Evolutionary conservation across 2,329 filamentous ascomycete species (phyloP).

Genomic region (Fusarium armeniacum): DNA sequence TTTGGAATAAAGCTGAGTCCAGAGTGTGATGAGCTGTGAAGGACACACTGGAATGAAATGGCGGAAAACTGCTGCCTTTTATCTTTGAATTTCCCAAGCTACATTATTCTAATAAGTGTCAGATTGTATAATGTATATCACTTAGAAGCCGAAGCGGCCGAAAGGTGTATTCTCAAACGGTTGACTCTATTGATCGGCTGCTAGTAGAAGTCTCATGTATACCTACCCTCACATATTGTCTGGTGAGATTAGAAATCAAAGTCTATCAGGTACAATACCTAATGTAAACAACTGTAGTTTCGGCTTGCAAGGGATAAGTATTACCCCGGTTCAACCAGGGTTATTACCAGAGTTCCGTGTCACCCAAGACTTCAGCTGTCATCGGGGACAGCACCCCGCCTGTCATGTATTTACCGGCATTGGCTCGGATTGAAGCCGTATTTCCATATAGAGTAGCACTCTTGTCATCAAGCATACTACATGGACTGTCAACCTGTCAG

Average conservation of each 20-base stretch:
- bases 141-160: neutral
- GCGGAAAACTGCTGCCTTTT: neutral
- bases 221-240: neutral
- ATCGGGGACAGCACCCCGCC: neutral
- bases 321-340: neutral
- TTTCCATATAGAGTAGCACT: neutral
- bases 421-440: neutral
- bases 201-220: neutral
- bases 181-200: neutral
- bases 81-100: neutral
- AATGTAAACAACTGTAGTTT: neutral
- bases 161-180: neutral
- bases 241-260: neutral
- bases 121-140: neutral
- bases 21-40: neutral
- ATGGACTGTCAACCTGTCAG: neutral
- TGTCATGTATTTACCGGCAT: neutral
- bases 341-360: neutral
- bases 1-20: neutral
- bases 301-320: neutral
- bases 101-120: accelerated
- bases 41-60: neutral
- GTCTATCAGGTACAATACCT: neutral
- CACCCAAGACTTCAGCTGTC: neutral
- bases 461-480: neutral